Evolutionary conservation across 202 grass and related monocot genomes (phyloP).

Genomic region (Schoenoplectus tabernaemontani): DNA sequence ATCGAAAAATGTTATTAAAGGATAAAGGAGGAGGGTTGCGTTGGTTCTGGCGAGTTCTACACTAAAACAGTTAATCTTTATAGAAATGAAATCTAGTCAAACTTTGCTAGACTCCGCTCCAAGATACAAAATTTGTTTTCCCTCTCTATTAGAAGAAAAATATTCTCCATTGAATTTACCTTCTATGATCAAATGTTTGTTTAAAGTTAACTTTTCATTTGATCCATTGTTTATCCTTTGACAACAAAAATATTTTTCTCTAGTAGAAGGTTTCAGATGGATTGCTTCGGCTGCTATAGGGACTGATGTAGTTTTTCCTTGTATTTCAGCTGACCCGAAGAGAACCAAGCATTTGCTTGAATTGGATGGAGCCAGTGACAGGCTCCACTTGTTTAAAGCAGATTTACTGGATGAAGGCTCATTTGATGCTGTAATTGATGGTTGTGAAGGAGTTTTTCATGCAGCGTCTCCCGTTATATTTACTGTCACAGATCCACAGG

Average conservation of each 20-base stretch:
- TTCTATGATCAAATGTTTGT: background rate
- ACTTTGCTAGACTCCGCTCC: no score
- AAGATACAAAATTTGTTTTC: no score
- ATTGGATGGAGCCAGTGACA: slow-evolving; percentile 28
- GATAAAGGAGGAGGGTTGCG: no score
- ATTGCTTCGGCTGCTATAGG: background rate
- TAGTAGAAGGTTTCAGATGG: background rate
- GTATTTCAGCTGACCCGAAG: slow-evolving; percentile 30
- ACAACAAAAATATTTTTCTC: background rate
- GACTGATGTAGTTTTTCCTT: background rate
- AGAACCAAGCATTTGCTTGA: slow-evolving; percentile 26
- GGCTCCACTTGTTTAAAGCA: slow-evolving; percentile 28
- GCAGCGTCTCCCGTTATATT: slow-evolving; percentile 30
- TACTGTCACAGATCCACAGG: slow-evolving; percentile 19
- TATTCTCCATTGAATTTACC: background rate
- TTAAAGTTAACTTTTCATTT: background rate
- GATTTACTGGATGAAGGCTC: slow-evolving; percentile 30
- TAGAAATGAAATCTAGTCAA: no score
- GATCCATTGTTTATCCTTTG: background rate
- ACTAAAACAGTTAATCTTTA: no score
- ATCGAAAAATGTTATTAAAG: no score
- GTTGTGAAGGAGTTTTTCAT: slow-evolving; percentile 34
- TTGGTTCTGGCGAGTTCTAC: no score
- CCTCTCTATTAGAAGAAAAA: no score
- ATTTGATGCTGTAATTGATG: slow-evolving; percentile 23